phyloP scores from a whole-genome alignment of 805 yeast genomes.

The Metschnikowia baotianmanensis region DNA sequence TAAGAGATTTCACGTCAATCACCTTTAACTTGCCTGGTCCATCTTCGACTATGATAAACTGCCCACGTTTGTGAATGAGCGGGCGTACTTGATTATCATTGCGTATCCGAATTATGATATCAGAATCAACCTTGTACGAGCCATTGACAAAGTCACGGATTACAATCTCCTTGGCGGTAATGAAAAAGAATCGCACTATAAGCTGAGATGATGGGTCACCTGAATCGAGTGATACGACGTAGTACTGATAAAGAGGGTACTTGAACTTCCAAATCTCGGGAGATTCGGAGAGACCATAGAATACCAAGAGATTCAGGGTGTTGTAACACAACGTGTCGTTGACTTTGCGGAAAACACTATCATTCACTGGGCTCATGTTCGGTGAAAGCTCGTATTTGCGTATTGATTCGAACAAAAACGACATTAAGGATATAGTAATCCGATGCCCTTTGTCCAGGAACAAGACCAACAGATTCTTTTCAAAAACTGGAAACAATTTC shows the following conservation, averaged over 20 bases:
- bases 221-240: neutral
- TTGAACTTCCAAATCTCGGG: constrained; percentile 2
- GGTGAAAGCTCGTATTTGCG: neutral
- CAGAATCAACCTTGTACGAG: neutral
- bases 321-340: neutral
- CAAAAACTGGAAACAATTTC: neutral
- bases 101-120: constrained; percentile 7
- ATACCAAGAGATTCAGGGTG: neutral
- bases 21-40: constrained; percentile 1
- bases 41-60: constrained; percentile 17
- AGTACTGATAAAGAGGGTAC: constrained; percentile 3
- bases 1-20: constrained; percentile 3
- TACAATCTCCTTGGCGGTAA: constrained; percentile 11
- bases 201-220: neutral
- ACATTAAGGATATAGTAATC: neutral
- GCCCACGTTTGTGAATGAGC: constrained; percentile 7
- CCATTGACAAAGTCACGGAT: constrained; percentile 2
- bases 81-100: constrained; percentile 18
- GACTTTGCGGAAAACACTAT: neutral
- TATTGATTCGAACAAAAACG: neutral
- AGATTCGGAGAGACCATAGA: neutral
- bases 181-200: constrained; percentile 1
- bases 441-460: constrained; percentile 3
- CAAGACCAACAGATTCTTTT: neutral
- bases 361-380: neutral